These are phyloP conservation scores for Penicillium sp. DNA, from an alignment of 2,329 filamentous ascomycete species.

Conservation along the genomic window DNA sequence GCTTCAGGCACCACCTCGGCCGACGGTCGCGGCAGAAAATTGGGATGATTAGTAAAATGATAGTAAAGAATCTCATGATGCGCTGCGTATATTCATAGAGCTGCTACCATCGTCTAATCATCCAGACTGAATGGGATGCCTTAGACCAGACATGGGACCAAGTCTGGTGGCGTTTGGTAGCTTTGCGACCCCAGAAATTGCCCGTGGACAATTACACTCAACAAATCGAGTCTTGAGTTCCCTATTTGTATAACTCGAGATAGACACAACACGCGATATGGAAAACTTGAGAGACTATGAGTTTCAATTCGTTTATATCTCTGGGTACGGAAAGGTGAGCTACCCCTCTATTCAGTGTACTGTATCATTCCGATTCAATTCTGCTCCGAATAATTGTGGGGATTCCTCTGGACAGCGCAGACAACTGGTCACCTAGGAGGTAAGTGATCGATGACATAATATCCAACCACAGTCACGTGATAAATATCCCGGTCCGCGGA, in stretches of 20 bases:
- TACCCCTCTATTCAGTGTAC: neutral
- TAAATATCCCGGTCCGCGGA: slow-evolving; percentile 7
- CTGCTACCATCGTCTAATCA: no score
- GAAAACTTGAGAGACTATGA: neutral
- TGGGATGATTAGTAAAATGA: no score
- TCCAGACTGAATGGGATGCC: no score
- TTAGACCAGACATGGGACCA: neutral
- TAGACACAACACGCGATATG: neutral
- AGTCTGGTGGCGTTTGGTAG: neutral
- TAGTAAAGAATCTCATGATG: no score
- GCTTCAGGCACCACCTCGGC: slow-evolving; percentile 2
- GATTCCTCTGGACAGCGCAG: neutral
- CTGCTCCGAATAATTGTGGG: neutral
- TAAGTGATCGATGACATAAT: no score
- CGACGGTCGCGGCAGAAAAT: neutral
- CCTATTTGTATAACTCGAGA: neutral
- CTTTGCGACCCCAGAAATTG: neutral
- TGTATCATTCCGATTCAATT: neutral
- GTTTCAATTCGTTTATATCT: neutral
- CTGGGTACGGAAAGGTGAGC: neutral
- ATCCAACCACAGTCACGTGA: slow-evolving; percentile 6
- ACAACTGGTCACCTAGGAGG: neutral
- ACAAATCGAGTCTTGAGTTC: neutral
- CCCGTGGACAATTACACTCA: neutral
- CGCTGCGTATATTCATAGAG: no score